These are phyloP conservation scores for Candida nemodendra DNA, from an alignment of 805 yeast species.

Conservation along the genomic window DNA sequence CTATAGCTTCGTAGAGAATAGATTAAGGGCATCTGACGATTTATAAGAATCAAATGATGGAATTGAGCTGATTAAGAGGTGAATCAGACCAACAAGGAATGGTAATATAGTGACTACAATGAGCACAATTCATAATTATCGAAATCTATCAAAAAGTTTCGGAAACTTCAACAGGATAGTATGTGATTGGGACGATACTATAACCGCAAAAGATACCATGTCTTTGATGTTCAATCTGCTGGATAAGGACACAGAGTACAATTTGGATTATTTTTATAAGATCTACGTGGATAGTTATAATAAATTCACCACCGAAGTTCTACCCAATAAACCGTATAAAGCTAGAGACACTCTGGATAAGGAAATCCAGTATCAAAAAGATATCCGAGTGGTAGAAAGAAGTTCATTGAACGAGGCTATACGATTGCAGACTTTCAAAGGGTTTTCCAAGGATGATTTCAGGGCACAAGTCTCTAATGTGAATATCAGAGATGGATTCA, in stretches of 20 bases:
- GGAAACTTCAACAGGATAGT: constrained; percentile 31
- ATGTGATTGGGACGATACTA: constrained; percentile 69
- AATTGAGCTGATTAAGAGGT: no score
- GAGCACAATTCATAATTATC: constrained; percentile 18
- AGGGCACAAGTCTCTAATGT: constrained; percentile 37
- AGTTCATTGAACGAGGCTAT: constrained; percentile 46
- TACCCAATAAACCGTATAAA: constrained; percentile 29
- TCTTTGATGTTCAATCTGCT: constrained; percentile 49
- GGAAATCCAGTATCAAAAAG: constrained; percentile 47
- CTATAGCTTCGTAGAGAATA: no score
- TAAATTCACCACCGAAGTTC: constrained; percentile 24
- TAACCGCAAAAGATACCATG: constrained; percentile 56
- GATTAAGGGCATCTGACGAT: no score
- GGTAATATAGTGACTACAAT: no score
- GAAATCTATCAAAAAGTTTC: constrained; percentile 12
- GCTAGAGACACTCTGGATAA: constrained; percentile 33
- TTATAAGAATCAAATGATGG: no score
- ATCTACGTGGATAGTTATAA: constrained; percentile 40
- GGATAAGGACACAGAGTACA: constrained; percentile 35
- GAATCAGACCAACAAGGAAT: no score
- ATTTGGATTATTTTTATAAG: constrained; percentile 43
- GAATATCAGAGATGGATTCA: constrained; percentile 39
- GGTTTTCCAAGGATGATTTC: constrained; percentile 35
- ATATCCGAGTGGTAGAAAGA: constrained; percentile 45
- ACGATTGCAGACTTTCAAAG: constrained; percentile 39